phyloP scores from a whole-genome alignment of 139 green algal species.

The Chlorella sorokiniana region DNA sequence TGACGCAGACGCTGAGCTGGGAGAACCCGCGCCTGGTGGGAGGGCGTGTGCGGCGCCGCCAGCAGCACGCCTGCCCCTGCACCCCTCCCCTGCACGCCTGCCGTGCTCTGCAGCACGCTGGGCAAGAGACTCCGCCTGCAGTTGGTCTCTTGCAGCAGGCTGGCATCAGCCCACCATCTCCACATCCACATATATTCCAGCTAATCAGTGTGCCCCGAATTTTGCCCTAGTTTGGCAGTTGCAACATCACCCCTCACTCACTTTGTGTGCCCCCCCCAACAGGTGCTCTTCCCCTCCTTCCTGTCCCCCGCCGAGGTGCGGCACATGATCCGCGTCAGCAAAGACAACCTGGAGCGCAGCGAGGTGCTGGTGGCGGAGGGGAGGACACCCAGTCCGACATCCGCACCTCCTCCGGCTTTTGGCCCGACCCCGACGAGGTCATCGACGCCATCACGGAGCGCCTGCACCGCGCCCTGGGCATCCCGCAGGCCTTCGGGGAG shows the following conservation, averaged over 20 bases:
- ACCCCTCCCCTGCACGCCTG: neutral
- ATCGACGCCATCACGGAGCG: slow-evolving; percentile 24
- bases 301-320: slow-evolving; percentile 42
- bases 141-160: neutral
- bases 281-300: slow-evolving; percentile 34
- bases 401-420: slow-evolving; percentile 21
- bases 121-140: no score
- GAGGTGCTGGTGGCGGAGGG: slow-evolving; percentile 40
- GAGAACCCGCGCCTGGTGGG: slow-evolving; percentile 39
- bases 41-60: neutral
- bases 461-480: slow-evolving; percentile 42
- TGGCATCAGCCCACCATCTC: neutral
- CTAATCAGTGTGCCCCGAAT: no score
- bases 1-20: slow-evolving; percentile 25
- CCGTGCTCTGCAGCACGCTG: neutral
- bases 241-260: neutral
- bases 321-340: slow-evolving; percentile 38
- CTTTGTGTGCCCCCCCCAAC: neutral
- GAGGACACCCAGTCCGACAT: slow-evolving; percentile 4
- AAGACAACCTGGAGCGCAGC: slow-evolving; percentile 30
- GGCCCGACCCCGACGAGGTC: neutral
- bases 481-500: slow-evolving; percentile 52
- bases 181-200: no score
- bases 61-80: neutral
- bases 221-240: no score